Base-by-base conservation (phyloP, 768 basidiomycete species). In the Collybia sordida region DNA sequence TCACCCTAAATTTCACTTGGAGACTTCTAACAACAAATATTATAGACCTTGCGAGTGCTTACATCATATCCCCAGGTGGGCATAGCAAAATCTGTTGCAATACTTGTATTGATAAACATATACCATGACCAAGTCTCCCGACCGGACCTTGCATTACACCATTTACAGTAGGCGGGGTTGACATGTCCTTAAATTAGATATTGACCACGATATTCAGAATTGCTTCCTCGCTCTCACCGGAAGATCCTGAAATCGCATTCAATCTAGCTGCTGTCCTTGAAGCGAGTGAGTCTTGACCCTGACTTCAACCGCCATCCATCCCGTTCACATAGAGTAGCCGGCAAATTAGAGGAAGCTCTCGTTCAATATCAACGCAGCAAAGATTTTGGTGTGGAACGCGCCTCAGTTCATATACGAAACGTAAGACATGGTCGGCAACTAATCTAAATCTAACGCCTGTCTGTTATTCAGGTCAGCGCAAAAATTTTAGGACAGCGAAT, bases 161-260 rank as follows among this genome's bases (percentile, higher is more conserved):
- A 93, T 73, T 75, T 93, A 58, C 78, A 82, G 91, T 84, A 74
- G 56, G 77, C 72, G 42, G 19, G 55, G 54, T 59, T 50, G 54
- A 51, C 55, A 57, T 59, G 47, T 52, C 51, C 62, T 62, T 58
- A 60, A 62, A 66, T 57, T 38, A 60, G 56, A 44, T 54, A 55
- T 62, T 69, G 49, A 68, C 52, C 61, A 63, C 59, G 54, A 62
- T 63, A 52, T 69, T 23, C 43, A 94, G 92, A 58, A 84, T 88
- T 64, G 92, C 92, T 42, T 77, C 83, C 38, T 83, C 85, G n/a
- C 79, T 94, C 58, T 80, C 86, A 51, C 92, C 92, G 40, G 88
- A 91, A 66, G 92, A 94, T 74, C 85, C 88, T 65, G 92, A 94
- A 66, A 91, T 93, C 61, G 85, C 89, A 14, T 94, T 93, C 77